Base-by-base conservation (phyloP, 371 early-diverging fungal species). In the Zopfochytrium polystomum region DNA sequence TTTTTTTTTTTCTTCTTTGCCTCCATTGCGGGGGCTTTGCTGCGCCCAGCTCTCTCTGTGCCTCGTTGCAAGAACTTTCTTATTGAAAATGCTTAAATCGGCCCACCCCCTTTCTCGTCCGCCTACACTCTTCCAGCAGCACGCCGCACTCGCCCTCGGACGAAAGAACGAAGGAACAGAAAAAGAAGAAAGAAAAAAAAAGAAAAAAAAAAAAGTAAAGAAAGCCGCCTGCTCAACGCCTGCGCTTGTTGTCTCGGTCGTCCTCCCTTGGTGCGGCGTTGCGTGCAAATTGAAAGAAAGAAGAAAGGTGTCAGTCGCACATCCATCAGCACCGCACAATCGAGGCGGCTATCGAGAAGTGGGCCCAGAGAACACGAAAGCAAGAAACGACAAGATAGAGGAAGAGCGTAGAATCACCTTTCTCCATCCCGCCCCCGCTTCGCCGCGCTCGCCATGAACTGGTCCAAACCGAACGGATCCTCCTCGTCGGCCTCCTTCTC, bases 381-480 rank as follows among this genome's bases (percentile, higher is more conserved):
- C 42, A n/a, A 38, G 42, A 11, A 9, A n/a, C 42, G 42, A 11
- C n/a, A 11, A 38, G 42, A n/a, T 38, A n/a, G 42, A n/a, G 42
- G 42, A n/a, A 38, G 42, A 38, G 42, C 9, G 42, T 38, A 11
- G 11, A 38, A 38, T n/a, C n/a, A n/a, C n/a, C n/a, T n/a, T n/a
- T n/a, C n/a, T n/a, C n/a, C 66, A 20, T 60, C 72, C 13, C 76
- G 35, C 6, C 80, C 79, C 29, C 73, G 44, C 63, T 84, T 81
- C 13, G 85, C 79, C 26, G 70, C 56, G 20, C 67, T 61, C n/a
- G n/a, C n/a, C 70, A 87, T 71, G 64, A 87, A 87, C 23, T 75
- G 73, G 5, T 85, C 78, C 15, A 87, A 63, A 6, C 88, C 88
- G 76, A 88, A 87, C 59, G 77, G 66, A 64, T 87, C 87, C 1